Evolutionary conservation across 495 filamentous ascomycete species (phyloP), one percentile per base, ranked within the genome.

Genomic region (Aspergillus nidulans): DNA sequence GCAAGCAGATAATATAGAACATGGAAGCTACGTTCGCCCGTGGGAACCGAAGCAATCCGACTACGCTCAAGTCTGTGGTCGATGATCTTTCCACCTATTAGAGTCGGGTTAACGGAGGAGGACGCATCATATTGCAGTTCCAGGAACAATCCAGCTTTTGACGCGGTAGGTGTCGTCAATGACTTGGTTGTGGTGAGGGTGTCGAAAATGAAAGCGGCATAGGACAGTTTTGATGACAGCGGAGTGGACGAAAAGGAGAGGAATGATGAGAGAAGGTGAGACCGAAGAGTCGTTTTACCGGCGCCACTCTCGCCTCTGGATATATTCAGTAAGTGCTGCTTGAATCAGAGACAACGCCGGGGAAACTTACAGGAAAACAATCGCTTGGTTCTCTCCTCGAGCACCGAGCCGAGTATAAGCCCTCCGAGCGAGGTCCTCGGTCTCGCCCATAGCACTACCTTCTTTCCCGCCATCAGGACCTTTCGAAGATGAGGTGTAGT

Each of bases 181-280:
- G 92, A 95, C 75, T 98, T 98, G n/a, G 92, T 98, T 6, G 94
- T 96, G 4, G 94, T 98, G 38, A 98, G 79, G 6, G 91, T 87
- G 67, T 98, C 94, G 68, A 97, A 97, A 21, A 97, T 81, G 67
- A 95, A 98, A 12, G 91, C 85, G 30, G 94, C 92, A 32, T 92
- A 89, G 3, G 91, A 96, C 20, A 97, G 77, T 68, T 96, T 98
- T 53, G 84, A 86, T 2, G 92, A 97, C 4, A 98, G 73, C 1
- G 94, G 94, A 7, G 94, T 97, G 0, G 91, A 88, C 12, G 91
- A 94, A 61, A 88, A 92, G 53, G 84, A 86, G 2, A 98, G 77
- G 43, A 97, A 80, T 15, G 91, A 81, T 9, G 90, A 88, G 24
- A 97, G 74, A 21, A 95, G 72, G 65, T 96, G 92, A 24, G 91